Conservation (phyloP, 768 basidiomycete genomes). For the Lactifluus echinatus region DNA sequence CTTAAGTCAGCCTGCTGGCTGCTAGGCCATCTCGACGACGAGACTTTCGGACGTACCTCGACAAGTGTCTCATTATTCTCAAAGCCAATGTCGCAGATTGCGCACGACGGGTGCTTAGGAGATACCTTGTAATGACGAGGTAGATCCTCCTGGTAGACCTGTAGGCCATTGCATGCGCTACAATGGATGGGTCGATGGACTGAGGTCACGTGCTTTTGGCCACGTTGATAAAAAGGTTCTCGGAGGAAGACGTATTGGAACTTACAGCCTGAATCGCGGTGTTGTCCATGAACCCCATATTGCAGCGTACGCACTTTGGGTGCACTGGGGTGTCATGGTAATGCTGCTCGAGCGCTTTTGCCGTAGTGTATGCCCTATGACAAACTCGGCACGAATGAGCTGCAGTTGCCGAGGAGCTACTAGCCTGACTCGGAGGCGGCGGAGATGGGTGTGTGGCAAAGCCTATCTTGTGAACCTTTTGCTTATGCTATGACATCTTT, state of each 20-base stretch:
- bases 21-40: no score
- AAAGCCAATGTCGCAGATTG: slow-evolving; percentile 16
- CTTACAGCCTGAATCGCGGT: slow-evolving; percentile 31
- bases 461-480: slow-evolving; percentile 10
- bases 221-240: background rate
- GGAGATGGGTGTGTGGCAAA: background rate
- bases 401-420: background rate
- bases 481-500: slow-evolving; percentile 5
- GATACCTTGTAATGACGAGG: slow-evolving; percentile 13
- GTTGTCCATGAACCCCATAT: slow-evolving; percentile 34
- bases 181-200: slow-evolving; percentile 17
- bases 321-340: slow-evolving; percentile 38
- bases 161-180: slow-evolving; percentile 10
- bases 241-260: no score
- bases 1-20: background rate
- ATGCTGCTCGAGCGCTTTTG: slow-evolving; percentile 34
- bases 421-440: background rate
- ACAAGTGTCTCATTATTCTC: slow-evolving; percentile 11
- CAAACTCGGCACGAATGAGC: background rate
- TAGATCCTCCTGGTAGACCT: slow-evolving; percentile 16
- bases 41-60: slow-evolving; percentile 2
- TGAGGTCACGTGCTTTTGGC: slow-evolving; percentile 27
- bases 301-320: slow-evolving; percentile 38
- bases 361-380: background rate
- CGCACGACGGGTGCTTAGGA: slow-evolving; percentile 11